phyloP scores from a whole-genome alignment of 306 rosid species.

The Cucumis hystrix region DNA sequence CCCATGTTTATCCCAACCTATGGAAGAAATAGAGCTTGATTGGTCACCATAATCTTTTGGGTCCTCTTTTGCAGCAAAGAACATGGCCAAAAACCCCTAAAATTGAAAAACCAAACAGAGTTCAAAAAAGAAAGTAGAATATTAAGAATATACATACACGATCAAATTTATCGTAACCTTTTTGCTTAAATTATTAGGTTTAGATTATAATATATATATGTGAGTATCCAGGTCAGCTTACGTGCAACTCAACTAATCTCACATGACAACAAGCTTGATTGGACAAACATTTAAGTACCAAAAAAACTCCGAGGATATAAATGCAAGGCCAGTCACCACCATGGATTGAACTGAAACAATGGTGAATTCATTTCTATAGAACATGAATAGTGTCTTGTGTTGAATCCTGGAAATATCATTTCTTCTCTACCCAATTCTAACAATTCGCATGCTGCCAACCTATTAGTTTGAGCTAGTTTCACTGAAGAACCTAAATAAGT shows the following conservation, averaged over 20 bases:
- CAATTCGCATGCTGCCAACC: not conserved
- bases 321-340: no score
- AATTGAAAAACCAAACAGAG: slow-evolving; percentile 11
- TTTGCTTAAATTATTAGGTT: not conserved
- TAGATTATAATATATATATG: not conserved
- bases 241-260: no score
- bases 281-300: no score
- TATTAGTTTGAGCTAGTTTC: not conserved
- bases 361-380: no score
- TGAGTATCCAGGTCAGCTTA: no score
- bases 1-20: slow-evolving; percentile 56
- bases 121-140: slow-evolving; percentile 6
- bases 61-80: slow-evolving; percentile 24
- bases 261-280: no score
- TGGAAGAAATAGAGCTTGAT: slow-evolving; percentile 26
- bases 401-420: not conserved
- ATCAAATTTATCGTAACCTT: no score
- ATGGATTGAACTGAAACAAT: no score
- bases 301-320: no score
- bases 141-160: not conserved
- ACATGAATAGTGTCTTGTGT: not conserved
- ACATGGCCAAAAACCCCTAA: slow-evolving; percentile 30
- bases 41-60: slow-evolving; percentile 27
- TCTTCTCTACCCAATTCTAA: not conserved
- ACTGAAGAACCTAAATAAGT: not conserved